Percentiles rank a stretch among this genome's conserved stretches.
phyloP scores from a whole-genome alignment of 352 stramenopile genomes.

The Phytophthora pinifolia region DNA sequence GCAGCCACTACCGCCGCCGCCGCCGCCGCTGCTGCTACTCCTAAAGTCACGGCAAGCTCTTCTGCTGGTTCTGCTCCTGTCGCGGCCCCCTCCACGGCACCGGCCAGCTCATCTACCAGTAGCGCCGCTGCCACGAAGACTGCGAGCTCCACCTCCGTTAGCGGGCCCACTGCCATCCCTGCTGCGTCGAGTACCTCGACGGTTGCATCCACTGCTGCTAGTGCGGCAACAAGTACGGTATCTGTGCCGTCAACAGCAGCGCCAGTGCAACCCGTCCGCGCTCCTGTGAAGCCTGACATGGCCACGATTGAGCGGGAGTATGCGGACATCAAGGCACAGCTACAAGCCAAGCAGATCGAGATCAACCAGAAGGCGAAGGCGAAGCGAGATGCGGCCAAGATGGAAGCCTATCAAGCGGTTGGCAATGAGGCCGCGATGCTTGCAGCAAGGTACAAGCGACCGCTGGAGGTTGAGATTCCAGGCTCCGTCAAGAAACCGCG shows the following conservation, averaged over 20 bases:
- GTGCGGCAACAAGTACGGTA: not conserved
- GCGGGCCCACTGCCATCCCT: not conserved
- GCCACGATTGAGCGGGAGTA: constrained; percentile 56
- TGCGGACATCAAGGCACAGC: constrained; percentile 56
- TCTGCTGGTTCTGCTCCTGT: constrained; percentile 1
- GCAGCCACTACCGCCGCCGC: constrained; percentile 6
- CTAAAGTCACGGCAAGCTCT: not conserved
- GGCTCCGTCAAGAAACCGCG: constrained; percentile 28
- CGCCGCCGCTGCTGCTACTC: constrained; percentile 6
- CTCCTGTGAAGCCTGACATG: constrained; percentile 23
- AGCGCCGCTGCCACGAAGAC: not conserved
- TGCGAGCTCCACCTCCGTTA: not conserved
- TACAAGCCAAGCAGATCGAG: constrained; percentile 50
- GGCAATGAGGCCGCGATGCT: constrained; percentile 10
- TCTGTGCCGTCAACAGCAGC: constrained; percentile 2
- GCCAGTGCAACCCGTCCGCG: constrained; percentile 4
- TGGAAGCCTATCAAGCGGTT: not conserved
- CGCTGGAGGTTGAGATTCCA: constrained; percentile 29
- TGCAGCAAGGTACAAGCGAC: constrained; percentile 25
- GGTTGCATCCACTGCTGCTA: not conserved
- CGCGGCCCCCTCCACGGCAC: not conserved
- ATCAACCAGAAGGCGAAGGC: constrained; percentile 33
- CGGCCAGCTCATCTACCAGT: not conserved
- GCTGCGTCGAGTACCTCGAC: not conserved
- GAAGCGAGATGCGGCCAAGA: constrained; percentile 25